Conservation (phyloP, 73 alveolate genomes). For the Breviolum minutum region DNA sequence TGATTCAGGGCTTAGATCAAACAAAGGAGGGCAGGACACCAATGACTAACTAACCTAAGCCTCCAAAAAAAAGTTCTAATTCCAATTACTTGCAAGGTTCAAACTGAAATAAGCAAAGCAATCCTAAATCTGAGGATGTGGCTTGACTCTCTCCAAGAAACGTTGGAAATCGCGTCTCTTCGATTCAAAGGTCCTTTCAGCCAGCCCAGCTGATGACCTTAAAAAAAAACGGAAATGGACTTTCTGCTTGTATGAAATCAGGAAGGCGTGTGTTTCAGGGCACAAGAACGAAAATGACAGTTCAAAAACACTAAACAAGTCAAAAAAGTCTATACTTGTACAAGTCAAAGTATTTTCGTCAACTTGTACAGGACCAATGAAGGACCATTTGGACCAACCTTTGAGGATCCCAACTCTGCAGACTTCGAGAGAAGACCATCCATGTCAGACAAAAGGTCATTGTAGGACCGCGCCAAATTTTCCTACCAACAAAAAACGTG, state of each 20-base stretch:
- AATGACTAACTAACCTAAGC: neutral
- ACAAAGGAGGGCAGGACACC: neutral
- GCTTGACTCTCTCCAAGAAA: slow-evolving; percentile 73
- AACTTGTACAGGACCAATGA: too few species aligned
- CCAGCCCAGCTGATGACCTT: slow-evolving; percentile 87
- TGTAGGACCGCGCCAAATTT: slow-evolving; percentile 79
- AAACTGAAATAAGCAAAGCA: too few species aligned
- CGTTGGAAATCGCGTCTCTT: slow-evolving; percentile 86
- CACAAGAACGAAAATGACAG: neutral
- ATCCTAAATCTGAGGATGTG: too few species aligned
- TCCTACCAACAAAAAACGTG: slow-evolving; percentile 53
- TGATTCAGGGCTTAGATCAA: neutral
- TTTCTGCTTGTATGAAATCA: neutral
- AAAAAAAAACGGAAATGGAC: too few species aligned
- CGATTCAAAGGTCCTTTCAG: slow-evolving; percentile 85
- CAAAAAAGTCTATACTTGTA: too few species aligned
- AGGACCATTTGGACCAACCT: neutral
- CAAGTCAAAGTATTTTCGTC: too few species aligned
- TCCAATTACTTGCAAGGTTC: neutral
- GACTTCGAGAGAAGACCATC: slow-evolving; percentile 80
- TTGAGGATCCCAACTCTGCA: neutral
- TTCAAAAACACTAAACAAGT: neutral
- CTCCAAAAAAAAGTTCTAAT: neutral
- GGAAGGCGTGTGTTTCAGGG: neutral
- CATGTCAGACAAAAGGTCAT: slow-evolving; percentile 85